These are phyloP conservation scores for Fistulina hepatica DNA, from an alignment of 1,284 basidiomycete genomes.

Conservation along the genomic window DNA sequence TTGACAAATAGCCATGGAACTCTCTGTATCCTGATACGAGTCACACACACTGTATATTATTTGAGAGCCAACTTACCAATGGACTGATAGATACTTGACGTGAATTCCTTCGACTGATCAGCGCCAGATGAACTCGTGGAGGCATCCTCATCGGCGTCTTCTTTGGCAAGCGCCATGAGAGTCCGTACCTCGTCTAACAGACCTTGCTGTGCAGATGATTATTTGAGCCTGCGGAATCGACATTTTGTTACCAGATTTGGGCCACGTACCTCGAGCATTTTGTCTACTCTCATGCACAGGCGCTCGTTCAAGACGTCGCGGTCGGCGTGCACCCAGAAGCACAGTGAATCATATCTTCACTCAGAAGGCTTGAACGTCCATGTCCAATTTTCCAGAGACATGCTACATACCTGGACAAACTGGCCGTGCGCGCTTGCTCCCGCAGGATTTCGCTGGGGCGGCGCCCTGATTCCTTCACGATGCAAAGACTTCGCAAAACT, in stretches of 20 bases:
- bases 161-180: slow-evolving; percentile 27
- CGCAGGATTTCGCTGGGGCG: slow-evolving; percentile 60
- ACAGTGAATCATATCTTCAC: slow-evolving; percentile 68
- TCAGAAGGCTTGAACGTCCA: slow-evolving; percentile 1
- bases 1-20: slow-evolving; percentile 58
- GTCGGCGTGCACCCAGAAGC: slow-evolving; percentile 89
- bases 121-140: too few relatives aligned
- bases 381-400: too few relatives aligned
- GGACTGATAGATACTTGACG: slow-evolving; percentile 85
- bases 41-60: slow-evolving; percentile 4
- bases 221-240: slow-evolving; percentile 4
- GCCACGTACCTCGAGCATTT: slow-evolving; percentile 71
- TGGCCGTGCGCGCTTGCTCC: slow-evolving; percentile 57
- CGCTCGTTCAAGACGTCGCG: slow-evolving; percentile 53
- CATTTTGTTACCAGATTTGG: neutral
- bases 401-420: slow-evolving; percentile 6
- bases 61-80: slow-evolving; percentile 51
- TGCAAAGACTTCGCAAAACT: slow-evolving; percentile 69
- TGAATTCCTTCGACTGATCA: too few relatives aligned
- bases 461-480: slow-evolving; percentile 67
- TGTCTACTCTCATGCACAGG: slow-evolving; percentile 74
- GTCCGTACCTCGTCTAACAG: slow-evolving; percentile 73
- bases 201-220: slow-evolving; percentile 47
- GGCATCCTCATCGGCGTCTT: slow-evolving; percentile 13
- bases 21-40: slow-evolving; percentile 75